Base-by-base conservation (phyloP, 2,329 filamentous ascomycete species). In the Mycosphaerella arachidis region DNA sequence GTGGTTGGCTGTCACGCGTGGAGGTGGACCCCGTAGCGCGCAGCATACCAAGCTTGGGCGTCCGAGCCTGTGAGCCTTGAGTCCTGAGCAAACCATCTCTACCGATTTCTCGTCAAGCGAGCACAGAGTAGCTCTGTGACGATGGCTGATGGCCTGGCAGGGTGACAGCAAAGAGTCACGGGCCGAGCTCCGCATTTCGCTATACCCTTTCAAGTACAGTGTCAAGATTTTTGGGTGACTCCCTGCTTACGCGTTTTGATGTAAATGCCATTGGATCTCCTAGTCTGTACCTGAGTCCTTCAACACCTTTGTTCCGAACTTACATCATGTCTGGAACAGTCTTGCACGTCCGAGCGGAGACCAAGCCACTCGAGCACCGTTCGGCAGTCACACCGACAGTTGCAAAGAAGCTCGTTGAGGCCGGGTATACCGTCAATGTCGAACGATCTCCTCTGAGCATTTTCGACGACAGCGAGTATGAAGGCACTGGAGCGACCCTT, bases 381-480 rank as follows among this genome's bases (percentile, higher is more conserved):
- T 68, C 72, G n/a, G 70, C 72, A 29, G 68, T 75, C 63, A 73
- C 73, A 24, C 75, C 75, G 7, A 67, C 69, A 16, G 74, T 75
- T 46, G 73, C 75, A 45, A 75, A 74, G 65, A 71, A 75, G 59
- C 70, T 77, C n/a, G 68, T 77, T 51, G 73, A 75, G 18, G 74
- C 73, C 24, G 75, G 75, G 56, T 78, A 76, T 62, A 69, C 64
- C 2, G 68, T 77, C 62, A 74, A 76, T 48, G 73, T 78, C 45
- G 76, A 77, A 63, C 69, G 70, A 29, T 74, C 73, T 40, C 68
- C 69, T 43, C 66, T 75, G 58, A 73, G 71, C 65, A 76, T 76
- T 55, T 77, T 77, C 66, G 58, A 68, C 2, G 74, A 77, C 61
- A 56, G 64, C 2, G 76, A 77, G 57, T 78, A 77, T 59, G 74